These are phyloP conservation scores for Clohesyomyces aquaticus DNA, from an alignment of 495 filamentous ascomycete species.

Conservation along the genomic window DNA sequence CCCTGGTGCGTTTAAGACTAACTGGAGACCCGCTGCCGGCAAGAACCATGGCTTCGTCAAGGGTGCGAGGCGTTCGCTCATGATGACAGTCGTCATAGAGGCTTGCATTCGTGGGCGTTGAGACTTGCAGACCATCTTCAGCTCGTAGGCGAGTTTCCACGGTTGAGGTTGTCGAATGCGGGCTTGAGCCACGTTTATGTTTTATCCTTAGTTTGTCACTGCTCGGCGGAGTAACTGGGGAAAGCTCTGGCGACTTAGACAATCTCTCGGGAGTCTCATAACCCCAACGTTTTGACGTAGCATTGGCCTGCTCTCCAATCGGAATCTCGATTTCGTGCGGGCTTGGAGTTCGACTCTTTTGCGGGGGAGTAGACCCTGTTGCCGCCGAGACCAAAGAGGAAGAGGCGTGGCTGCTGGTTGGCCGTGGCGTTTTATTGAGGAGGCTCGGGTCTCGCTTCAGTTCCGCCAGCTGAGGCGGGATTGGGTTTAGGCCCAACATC, in stretches of 20 bases:
- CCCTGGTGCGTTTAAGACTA: conserved; percentile 59
- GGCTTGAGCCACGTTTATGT: neutral
- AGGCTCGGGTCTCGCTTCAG: conserved; percentile 33
- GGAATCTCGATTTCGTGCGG: conserved; percentile 67
- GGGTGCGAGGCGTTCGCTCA: conserved; percentile 36
- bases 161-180: conserved; percentile 33
- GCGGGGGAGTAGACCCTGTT: conserved; percentile 46
- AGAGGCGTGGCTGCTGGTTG: conserved; percentile 34
- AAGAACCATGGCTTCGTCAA: conserved; percentile 44
- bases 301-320: conserved; percentile 67
- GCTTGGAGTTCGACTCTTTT: conserved; percentile 54
- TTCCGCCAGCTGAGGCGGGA: conserved; percentile 64
- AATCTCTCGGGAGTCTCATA: conserved; percentile 32
- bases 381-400: conserved; percentile 35
- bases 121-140: neutral
- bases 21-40: conserved; percentile 42
- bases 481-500: conserved; percentile 74
- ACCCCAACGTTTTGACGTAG: conserved; percentile 45
- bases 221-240: conserved; percentile 33
- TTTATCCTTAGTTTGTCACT: conserved; percentile 9
- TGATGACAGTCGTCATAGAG: conserved; percentile 9
- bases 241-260: conserved; percentile 19
- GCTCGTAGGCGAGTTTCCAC: conserved; percentile 7
- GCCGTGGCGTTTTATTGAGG: conserved; percentile 25
- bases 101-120: conserved; percentile 3